phyloP scores from a whole-genome alignment of 192 early-diverging fungal genomes.

The Backusella macrospora region DNA sequence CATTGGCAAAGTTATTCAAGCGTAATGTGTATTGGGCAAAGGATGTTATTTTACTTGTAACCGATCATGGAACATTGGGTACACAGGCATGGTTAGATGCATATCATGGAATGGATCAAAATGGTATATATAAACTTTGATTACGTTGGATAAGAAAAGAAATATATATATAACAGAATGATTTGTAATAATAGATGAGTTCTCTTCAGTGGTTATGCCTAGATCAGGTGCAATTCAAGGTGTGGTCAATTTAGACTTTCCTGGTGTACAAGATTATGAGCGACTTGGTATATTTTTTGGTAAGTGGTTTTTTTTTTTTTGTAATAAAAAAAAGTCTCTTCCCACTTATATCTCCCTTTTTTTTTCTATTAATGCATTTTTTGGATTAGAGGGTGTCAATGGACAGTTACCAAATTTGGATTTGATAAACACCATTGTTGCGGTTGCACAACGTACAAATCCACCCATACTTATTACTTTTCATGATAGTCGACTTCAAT shows the following conservation, averaged over 20 bases:
- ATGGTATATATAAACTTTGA: background rate
- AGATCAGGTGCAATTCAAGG: slow-evolving; percentile 85
- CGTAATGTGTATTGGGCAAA: slow-evolving; percentile 86
- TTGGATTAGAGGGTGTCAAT: slow-evolving; percentile 75
- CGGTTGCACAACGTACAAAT: slow-evolving; percentile 51
- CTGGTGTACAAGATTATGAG: slow-evolving; percentile 61
- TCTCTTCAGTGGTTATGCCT: slow-evolving; percentile 40
- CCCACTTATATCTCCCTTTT: too few relatives aligned
- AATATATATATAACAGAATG: background rate
- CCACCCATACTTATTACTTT: slow-evolving; percentile 61
- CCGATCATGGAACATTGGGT: slow-evolving; percentile 75
- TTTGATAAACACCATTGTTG: slow-evolving; percentile 76
- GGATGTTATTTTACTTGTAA: slow-evolving; percentile 88
- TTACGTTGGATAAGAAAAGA: background rate
- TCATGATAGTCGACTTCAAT: slow-evolving; percentile 48
- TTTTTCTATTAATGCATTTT: background rate
- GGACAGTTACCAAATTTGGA: slow-evolving; percentile 94
- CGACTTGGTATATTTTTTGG: slow-evolving; percentile 77
- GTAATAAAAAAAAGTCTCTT: background rate
- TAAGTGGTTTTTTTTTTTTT: slow-evolving; percentile 22
- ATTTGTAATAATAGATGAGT: too few relatives aligned
- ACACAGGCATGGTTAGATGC: slow-evolving; percentile 86
- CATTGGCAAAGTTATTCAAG: slow-evolving; percentile 59
- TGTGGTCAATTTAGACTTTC: slow-evolving; percentile 86
- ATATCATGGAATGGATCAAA: slow-evolving; percentile 74